A percentile compares a stretch with the other conserved stretches of the same genome.
Evolutionary conservation across 495 filamentous ascomycete species (phyloP).

Genomic region (Eremomyces bilateralis): DNA sequence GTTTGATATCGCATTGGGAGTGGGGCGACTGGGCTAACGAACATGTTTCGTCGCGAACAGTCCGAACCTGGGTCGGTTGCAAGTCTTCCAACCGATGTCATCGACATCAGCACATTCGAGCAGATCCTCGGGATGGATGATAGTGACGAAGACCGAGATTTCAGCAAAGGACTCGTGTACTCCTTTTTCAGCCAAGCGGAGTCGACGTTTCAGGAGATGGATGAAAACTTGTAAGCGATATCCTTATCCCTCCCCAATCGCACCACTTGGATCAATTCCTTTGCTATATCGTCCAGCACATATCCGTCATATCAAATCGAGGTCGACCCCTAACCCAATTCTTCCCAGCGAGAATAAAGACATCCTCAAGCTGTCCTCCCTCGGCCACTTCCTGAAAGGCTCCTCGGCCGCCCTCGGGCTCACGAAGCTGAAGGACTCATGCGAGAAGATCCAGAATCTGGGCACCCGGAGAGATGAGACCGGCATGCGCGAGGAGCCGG

Average conservation of each 20-base stretch:
- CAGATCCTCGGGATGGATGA: slow-evolving; percentile 98
- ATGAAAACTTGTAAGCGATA: slow-evolving; percentile 41
- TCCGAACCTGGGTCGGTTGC: no score
- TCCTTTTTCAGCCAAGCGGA: slow-evolving; percentile 88
- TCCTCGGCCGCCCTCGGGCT: slow-evolving; percentile 94
- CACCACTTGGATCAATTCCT: neutral
- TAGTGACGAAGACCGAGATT: slow-evolving; percentile 52
- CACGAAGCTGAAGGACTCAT: slow-evolving; percentile 75
- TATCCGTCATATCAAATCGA: slow-evolving; percentile 6
- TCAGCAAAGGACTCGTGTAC: slow-evolving; percentile 66
- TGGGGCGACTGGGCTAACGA: no score
- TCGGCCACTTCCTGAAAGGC: slow-evolving; percentile 93
- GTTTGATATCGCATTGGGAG: no score
- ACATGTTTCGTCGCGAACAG: no score
- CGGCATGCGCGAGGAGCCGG: slow-evolving; percentile 37
- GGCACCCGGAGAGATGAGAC: slow-evolving; percentile 60
- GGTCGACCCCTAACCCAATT: neutral
- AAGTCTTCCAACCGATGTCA: slow-evolving; percentile 45
- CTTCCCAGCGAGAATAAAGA: slow-evolving; percentile 34
- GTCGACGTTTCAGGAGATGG: slow-evolving; percentile 71
- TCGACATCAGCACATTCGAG: slow-evolving; percentile 64
- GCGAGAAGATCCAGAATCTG: slow-evolving; percentile 90
- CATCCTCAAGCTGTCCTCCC: slow-evolving; percentile 48
- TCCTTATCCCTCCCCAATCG: slow-evolving; percentile 2
- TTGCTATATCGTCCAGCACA: no score